Percentiles rank a stretch among this genome's conserved stretches.
These are phyloP conservation scores for Huntiella bhutanensis DNA, from an alignment of 2,329 filamentous ascomycete species.

Conservation along the genomic window DNA sequence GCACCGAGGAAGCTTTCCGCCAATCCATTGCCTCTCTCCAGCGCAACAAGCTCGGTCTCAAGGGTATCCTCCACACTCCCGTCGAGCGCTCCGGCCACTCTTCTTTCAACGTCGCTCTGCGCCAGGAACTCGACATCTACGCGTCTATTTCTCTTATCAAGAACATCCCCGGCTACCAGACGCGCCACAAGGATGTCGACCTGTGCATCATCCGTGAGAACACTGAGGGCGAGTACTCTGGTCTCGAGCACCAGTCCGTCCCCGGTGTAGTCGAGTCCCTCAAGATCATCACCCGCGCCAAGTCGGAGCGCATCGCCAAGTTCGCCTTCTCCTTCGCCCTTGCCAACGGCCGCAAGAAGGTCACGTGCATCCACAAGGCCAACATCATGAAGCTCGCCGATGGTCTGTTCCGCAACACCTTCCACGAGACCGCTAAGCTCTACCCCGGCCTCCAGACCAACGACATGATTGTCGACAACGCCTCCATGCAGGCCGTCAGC, in stretches of 20 bases:
- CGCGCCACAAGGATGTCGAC: slow-evolving; percentile 91
- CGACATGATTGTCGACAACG: slow-evolving; percentile 99
- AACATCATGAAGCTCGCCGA: slow-evolving; percentile 99
- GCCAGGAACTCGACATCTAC: slow-evolving; percentile 99
- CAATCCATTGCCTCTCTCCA: slow-evolving; percentile 88
- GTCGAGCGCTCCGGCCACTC: slow-evolving; percentile 94
- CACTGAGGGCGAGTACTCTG: slow-evolving; percentile 98
- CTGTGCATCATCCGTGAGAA: slow-evolving; percentile 99
- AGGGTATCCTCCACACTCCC: slow-evolving; percentile 96
- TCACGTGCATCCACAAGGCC: slow-evolving; percentile 99
- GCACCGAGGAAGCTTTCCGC: slow-evolving; percentile 86
- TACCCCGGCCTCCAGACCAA: slow-evolving; percentile 91
- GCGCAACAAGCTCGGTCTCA: slow-evolving; percentile 96
- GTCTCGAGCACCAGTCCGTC: slow-evolving; percentile 95
- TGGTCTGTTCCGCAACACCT: slow-evolving; percentile 94
- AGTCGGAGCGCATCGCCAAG: slow-evolving; percentile 97
- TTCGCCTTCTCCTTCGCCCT: slow-evolving; percentile 96
- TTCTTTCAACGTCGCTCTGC: slow-evolving; percentile 98
- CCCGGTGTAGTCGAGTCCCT: slow-evolving; percentile 93
- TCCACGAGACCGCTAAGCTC: slow-evolving; percentile 82
- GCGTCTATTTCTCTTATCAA: slow-evolving; percentile 95
- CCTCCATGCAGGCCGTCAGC: slow-evolving; percentile 96
- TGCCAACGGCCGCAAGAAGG: slow-evolving; percentile 97
- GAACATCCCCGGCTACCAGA: slow-evolving; percentile 98
- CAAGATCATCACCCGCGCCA: slow-evolving; percentile 98